phyloP scores from a whole-genome alignment of 805 yeast species.

The Metschnikowia borealis region DNA sequence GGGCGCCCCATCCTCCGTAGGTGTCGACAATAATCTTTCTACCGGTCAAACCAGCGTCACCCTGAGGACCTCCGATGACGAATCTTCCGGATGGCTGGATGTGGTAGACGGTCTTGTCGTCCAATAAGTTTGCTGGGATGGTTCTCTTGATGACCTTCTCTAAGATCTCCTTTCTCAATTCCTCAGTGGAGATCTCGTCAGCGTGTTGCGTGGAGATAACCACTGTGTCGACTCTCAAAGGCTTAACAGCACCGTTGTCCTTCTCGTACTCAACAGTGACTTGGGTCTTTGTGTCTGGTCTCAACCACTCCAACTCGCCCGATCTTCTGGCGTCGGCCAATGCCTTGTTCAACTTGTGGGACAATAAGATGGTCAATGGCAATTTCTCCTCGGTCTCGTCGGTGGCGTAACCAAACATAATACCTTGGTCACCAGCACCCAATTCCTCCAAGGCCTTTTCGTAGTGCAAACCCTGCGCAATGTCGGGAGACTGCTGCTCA shows the following conservation, averaged over 20 bases:
- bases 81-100: slow-evolving; percentile 99
- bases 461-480: slow-evolving; percentile 98
- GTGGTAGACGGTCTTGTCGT: slow-evolving; percentile 94
- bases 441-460: slow-evolving; percentile 93
- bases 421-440: slow-evolving; percentile 99
- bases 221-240: slow-evolving; percentile 94
- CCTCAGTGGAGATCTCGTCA: slow-evolving; percentile 90
- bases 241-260: slow-evolving; percentile 93
- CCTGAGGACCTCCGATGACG: slow-evolving; percentile 99
- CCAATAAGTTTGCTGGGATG: slow-evolving; percentile 84
- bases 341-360: slow-evolving; percentile 95
- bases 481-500: slow-evolving; percentile 99
- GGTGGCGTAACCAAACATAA: slow-evolving; percentile 99
- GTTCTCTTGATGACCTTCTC: slow-evolving; percentile 87
- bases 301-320: slow-evolving; percentile 91
- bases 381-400: slow-evolving; percentile 97
- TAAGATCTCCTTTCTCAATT: slow-evolving; percentile 73
- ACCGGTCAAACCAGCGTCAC: slow-evolving; percentile 99
- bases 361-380: slow-evolving; percentile 89
- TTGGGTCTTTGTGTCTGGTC: slow-evolving; percentile 99
- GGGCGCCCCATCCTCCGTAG: slow-evolving; percentile 99
- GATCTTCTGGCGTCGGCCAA: slow-evolving; percentile 97
- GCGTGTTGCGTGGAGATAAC: slow-evolving; percentile 98
- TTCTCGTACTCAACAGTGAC: slow-evolving; percentile 95
- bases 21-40: slow-evolving; percentile 99